A percentile compares a stretch with the other conserved stretches of the same genome.
phyloP scores from a whole-genome alignment of 345 rosid species.

The Gossypium sturtianum region DNA sequence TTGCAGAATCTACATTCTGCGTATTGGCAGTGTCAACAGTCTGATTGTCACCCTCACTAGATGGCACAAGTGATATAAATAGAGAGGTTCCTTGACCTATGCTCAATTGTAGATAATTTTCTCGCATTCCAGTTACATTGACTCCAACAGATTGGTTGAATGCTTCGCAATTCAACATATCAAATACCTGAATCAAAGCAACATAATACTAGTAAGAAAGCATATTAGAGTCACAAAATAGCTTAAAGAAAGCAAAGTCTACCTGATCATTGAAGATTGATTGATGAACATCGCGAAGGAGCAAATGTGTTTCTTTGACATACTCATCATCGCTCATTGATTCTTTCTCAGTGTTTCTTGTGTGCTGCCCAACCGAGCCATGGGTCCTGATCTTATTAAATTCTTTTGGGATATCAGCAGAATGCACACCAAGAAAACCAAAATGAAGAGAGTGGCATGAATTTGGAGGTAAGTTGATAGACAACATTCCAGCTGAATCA shows the following conservation, averaged over 20 bases:
- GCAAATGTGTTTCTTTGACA: constrained; percentile 57
- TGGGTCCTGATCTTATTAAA: constrained; percentile 27
- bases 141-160: constrained; percentile 65
- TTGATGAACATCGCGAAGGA: constrained; percentile 68
- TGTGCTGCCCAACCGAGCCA: constrained; percentile 19
- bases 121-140: constrained; percentile 74
- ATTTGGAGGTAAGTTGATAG: constrained; percentile 70
- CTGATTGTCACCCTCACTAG: constrained; percentile 35
- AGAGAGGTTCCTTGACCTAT: constrained; percentile 67
- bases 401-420: constrained; percentile 24
- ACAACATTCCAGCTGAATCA: constrained; percentile 88
- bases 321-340: constrained; percentile 48
- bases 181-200: constrained; percentile 63
- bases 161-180: constrained; percentile 74
- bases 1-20: constrained; percentile 35
- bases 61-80: constrained; percentile 59
- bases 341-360: constrained; percentile 36
- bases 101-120: constrained; percentile 71
- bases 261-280: constrained; percentile 92
- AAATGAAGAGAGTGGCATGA: constrained; percentile 65
- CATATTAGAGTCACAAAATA: neutral
- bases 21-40: constrained; percentile 24
- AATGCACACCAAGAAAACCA: constrained; percentile 62
- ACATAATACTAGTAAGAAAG: constrained; percentile 6
- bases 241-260: constrained; percentile 3